These are phyloP conservation scores for Heteromeles arbutifolia DNA, from an alignment of 306 rosid genomes.

Conservation along the genomic window DNA sequence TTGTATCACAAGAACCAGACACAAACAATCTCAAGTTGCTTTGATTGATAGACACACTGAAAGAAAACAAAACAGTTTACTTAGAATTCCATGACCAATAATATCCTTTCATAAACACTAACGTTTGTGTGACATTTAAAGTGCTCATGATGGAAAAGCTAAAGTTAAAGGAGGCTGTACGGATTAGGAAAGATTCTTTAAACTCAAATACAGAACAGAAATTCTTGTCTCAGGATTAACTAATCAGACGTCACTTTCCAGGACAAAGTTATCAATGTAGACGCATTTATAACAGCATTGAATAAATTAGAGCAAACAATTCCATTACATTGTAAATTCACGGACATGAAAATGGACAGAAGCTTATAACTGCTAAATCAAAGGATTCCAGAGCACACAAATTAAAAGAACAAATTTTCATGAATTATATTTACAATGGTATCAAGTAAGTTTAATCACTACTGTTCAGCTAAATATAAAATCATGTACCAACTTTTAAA, in stretches of 20 bases:
- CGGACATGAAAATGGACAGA: background rate
- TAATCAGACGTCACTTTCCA: background rate
- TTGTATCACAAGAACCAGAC: conserved; percentile 94
- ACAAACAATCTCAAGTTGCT: conserved; percentile 72
- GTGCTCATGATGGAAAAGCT: background rate
- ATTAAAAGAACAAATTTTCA: background rate
- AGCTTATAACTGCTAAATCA: background rate
- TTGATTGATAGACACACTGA: conserved; percentile 84
- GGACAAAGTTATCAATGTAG: background rate
- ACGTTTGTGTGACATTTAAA: background rate
- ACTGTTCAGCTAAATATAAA: background rate
- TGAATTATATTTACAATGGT: background rate
- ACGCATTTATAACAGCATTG: background rate
- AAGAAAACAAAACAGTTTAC: conserved; percentile 9
- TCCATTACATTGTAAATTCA: background rate
- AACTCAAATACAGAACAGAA: background rate
- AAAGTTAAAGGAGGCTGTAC: background rate
- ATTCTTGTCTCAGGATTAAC: background rate
- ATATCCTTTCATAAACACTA: background rate
- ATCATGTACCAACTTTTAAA: conserved; percentile 4
- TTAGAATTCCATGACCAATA: background rate
- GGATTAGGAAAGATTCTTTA: background rate
- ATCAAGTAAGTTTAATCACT: background rate
- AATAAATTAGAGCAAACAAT: background rate
- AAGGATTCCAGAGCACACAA: background rate